Base-by-base conservation (phyloP, 2,329 filamentous ascomycete species). In the Chaetomium globosum region DNA sequence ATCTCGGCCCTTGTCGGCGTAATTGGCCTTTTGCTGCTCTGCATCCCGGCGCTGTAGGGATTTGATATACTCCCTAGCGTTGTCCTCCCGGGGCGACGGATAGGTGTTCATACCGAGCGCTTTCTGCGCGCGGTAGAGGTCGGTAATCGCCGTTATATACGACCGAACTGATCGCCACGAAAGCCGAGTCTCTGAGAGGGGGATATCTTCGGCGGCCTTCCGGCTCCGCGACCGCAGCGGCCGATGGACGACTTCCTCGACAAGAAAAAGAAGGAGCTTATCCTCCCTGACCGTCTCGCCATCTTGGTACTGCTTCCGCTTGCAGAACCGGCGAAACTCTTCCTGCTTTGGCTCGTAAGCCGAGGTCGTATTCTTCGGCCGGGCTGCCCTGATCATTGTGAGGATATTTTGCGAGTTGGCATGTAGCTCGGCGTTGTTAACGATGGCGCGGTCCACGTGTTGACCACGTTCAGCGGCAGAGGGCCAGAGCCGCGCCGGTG, bases 241-340 rank as follows among this genome's bases (percentile, higher is more conserved):
- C 36, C 55, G 55, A 13, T 58, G 4, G 26, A n/a, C 55, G 23
- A 58, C 55, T 2, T 46, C 55, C 39, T 58, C 39, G 9, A 46
- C 33, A 1, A 58, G 55, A 31, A 58, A 58, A 43, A 58, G 55
- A 23, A 58, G 55, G 12, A 58, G 55, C 55, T 58, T 58, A n/a
- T 31, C 39, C 55, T 58, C 21, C 36, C 21, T 58, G 21, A 58
- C 56, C 9, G 56, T 58, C 1, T 58, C 56, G 23, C 56, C 56
- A n/a, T 58, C 56, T 21, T 58, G 56, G 21, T 48, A 58, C 16
- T 49, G 36, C 36, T 49, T 46, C 6, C 23, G 36, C 21, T 16
- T 13, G 56, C 56, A 59, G 31, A 59, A 59, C 13, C 2, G 4
- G 13, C 23, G 43, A 21, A 58, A 58, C 39, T 58, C 56, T 23